A percentile compares a stretch with the other conserved stretches of the same genome.
Evolutionary conservation across 352 stramenopile genomes (phyloP).

Genomic region (Pythium aristosporum): DNA sequence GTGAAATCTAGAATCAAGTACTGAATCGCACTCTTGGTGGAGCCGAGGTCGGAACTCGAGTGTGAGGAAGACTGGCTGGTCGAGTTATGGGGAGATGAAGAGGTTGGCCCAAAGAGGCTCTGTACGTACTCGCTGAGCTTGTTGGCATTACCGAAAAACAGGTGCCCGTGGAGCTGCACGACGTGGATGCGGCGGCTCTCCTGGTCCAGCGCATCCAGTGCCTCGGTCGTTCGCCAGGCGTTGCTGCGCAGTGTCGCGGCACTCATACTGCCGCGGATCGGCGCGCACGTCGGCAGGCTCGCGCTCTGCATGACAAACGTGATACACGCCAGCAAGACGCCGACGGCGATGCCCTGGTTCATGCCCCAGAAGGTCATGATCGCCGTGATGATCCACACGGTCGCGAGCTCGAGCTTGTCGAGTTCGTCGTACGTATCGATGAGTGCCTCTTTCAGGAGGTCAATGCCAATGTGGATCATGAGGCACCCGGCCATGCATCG

Average conservation of each 20-base stretch:
- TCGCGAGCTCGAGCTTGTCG: slow-evolving; percentile 88
- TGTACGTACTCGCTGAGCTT: slow-evolving; percentile 88
- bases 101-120: slow-evolving; percentile 46
- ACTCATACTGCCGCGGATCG: slow-evolving; percentile 90
- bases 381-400: slow-evolving; percentile 88
- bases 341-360: slow-evolving; percentile 88
- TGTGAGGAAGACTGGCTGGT: not conserved
- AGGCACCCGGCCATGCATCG: slow-evolving; percentile 92
- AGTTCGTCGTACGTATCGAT: slow-evolving; percentile 88
- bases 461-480: slow-evolving; percentile 90
- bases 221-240: slow-evolving; percentile 63
- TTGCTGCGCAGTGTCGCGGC: slow-evolving; percentile 88
- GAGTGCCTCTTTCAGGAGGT: slow-evolving; percentile 89
- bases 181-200: slow-evolving; percentile 83
- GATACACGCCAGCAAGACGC: slow-evolving; percentile 82
- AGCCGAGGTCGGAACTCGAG: not conserved
- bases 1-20: slow-evolving; percentile 92
- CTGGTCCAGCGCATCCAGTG: slow-evolving; percentile 76
- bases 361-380: slow-evolving; percentile 94
- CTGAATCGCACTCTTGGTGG: slow-evolving; percentile 25
- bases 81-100: not conserved
- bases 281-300: slow-evolving; percentile 75
- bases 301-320: slow-evolving; percentile 91
- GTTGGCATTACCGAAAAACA: slow-evolving; percentile 92
- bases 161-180: slow-evolving; percentile 71